Evolutionary conservation across 768 basidiomycete genomes (phyloP).

Genomic region (Cubamyces lactineus): DNA sequence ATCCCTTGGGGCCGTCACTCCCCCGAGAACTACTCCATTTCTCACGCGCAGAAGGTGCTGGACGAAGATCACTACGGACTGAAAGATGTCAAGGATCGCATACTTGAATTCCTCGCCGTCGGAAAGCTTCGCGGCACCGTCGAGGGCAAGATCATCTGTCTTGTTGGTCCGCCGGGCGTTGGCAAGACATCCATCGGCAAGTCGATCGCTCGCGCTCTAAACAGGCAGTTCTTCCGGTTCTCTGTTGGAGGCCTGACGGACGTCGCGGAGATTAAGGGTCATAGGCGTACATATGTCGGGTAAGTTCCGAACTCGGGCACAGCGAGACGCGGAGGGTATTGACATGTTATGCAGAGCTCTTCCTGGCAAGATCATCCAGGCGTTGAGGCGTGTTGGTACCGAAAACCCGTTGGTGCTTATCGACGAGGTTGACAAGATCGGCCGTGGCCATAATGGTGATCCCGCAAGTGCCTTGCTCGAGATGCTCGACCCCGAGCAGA

Average conservation of each 20-base stretch:
- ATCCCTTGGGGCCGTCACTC: constrained; percentile 98
- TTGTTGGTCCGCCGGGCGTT: constrained; percentile 96
- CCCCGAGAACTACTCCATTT: constrained; percentile 87
- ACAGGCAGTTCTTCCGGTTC: constrained; percentile 94
- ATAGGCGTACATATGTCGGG: constrained; percentile 96
- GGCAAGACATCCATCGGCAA: constrained; percentile 98
- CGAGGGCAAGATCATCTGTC: constrained; percentile 95
- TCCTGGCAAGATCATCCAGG: constrained; percentile 95
- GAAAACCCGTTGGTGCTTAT: constrained; percentile 94
- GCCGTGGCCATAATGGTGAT: constrained; percentile 88
- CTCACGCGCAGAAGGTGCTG: constrained; percentile 80
- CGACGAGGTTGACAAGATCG: constrained; percentile 96
- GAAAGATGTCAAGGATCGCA: constrained; percentile 89
- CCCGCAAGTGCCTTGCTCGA: constrained; percentile 89
- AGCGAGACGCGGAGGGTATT: too few species aligned
- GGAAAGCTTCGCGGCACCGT: constrained; percentile 94
- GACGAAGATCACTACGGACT: constrained; percentile 96
- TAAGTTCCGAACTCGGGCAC: too few species aligned
- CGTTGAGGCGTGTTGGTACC: constrained; percentile 88
- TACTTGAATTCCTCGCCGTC: constrained; percentile 94
- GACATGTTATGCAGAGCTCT: constrained; percentile 58
- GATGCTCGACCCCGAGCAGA: constrained; percentile 96
- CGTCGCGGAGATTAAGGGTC: constrained; percentile 99
- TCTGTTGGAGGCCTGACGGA: constrained; percentile 96
- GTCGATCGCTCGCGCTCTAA: constrained; percentile 89